Conservation (phyloP, 495 filamentous ascomycete genomes). For the Cercophora sp. region DNA sequence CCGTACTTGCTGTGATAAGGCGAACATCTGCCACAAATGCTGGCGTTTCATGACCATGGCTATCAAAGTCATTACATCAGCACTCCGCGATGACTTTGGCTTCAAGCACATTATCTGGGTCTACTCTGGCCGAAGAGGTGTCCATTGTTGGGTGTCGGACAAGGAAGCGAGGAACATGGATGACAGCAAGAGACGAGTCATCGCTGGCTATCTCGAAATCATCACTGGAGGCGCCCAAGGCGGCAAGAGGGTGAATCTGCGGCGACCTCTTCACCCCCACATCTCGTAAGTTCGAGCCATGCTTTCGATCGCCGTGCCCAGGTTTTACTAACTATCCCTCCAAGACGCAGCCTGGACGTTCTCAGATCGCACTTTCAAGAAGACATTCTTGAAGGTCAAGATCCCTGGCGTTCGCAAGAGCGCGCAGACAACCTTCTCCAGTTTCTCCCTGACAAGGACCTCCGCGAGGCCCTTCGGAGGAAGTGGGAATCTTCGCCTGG, state of each 20-base stretch:
- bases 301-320: too few relatives aligned
- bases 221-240: slow-evolving; percentile 76
- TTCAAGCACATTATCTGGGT: slow-evolving; percentile 98
- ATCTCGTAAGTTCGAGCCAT: slow-evolving; percentile 62
- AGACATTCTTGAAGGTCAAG: slow-evolving; percentile 77
- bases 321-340: not conserved
- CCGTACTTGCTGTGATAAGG: slow-evolving; percentile 88
- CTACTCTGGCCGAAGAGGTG: slow-evolving; percentile 92
- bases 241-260: slow-evolving; percentile 83
- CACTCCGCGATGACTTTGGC: slow-evolving; percentile 87
- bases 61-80: slow-evolving; percentile 85
- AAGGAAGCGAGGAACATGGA: slow-evolving; percentile 76
- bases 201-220: slow-evolving; percentile 85
- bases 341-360: slow-evolving; percentile 76
- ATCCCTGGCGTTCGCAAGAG: slow-evolving; percentile 70
- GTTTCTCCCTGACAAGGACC: slow-evolving; percentile 69
- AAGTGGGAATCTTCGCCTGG: slow-evolving; percentile 86
- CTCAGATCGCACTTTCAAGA: slow-evolving; percentile 71
- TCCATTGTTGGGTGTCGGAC: slow-evolving; percentile 98
- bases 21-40: slow-evolving; percentile 89
- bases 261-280: slow-evolving; percentile 87
- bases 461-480: slow-evolving; percentile 72
- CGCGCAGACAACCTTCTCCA: slow-evolving; percentile 69
- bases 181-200: slow-evolving; percentile 74
- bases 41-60: slow-evolving; percentile 98